Conservation (phyloP, 768 basidiomycete species). For the Suillus spraguei region DNA sequence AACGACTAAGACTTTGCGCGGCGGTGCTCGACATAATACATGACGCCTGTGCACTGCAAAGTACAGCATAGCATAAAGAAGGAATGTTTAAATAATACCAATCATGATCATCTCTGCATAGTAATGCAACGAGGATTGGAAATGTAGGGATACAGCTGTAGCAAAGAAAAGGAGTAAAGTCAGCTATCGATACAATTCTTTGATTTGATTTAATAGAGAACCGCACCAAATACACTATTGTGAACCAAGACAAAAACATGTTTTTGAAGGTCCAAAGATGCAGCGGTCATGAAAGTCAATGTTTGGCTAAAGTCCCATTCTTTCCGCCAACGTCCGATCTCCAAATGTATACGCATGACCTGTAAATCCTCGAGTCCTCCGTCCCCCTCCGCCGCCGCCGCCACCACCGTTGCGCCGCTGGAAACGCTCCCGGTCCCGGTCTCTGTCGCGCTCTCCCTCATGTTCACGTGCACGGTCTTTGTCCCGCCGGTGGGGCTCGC, state of each 20-base stretch:
- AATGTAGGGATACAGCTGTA: conserved; percentile 38
- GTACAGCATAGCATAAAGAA: not conserved
- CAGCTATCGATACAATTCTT: conserved; percentile 35
- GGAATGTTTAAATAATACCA: conserved; percentile 31
- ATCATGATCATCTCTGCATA: conserved; percentile 22
- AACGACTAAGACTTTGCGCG: not conserved
- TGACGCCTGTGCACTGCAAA: not conserved
- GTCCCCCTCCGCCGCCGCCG: conserved; percentile 35
- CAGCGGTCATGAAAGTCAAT: conserved; percentile 16
- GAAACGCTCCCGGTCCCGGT: conserved; percentile 38
- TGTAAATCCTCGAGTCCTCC: conserved; percentile 40
- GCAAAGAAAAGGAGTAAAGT: conserved; percentile 20
- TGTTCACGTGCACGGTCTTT: conserved; percentile 39
- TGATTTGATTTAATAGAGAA: conserved; percentile 12
- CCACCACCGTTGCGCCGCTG: conserved; percentile 46
- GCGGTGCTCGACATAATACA: not conserved
- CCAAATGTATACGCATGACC: conserved; percentile 38
- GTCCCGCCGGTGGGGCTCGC: conserved; percentile 39
- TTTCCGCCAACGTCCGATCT: conserved; percentile 85
- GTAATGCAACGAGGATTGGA: conserved; percentile 21
- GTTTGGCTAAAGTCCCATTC: conserved; percentile 66
- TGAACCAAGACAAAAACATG: conserved; percentile 16
- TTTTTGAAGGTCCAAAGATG: conserved; percentile 25
- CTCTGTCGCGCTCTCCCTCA: conserved; percentile 34
- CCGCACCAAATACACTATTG: conserved; percentile 43